These are phyloP conservation scores for Schizothecium vesticola DNA, from an alignment of 495 filamentous ascomycete species.

Conservation along the genomic window DNA sequence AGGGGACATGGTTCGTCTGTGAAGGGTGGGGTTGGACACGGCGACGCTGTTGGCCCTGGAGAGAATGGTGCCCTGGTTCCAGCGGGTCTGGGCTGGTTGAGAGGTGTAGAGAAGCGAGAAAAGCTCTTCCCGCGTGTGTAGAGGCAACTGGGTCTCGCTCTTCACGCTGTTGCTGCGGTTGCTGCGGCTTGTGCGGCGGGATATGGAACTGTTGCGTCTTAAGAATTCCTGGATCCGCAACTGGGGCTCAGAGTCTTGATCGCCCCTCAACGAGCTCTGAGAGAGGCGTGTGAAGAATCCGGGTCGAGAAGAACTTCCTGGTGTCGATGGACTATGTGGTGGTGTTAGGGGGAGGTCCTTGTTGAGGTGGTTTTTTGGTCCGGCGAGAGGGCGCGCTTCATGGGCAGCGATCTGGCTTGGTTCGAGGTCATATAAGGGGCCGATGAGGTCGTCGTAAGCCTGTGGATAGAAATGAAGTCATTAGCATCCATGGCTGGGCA, in stretches of 20 bases:
- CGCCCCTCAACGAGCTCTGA: neutral
- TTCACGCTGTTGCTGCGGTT: constrained; percentile 17
- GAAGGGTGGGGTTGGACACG: constrained; percentile 16
- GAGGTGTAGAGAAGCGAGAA: constrained; percentile 21
- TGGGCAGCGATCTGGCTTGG: constrained; percentile 28
- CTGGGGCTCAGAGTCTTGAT: constrained; percentile 12
- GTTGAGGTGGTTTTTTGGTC: neutral
- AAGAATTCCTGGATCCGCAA: constrained; percentile 8
- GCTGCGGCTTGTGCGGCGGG: constrained; percentile 18
- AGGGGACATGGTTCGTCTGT: neutral
- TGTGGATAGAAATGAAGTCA: constrained; percentile 19
- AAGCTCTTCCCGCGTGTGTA: constrained; percentile 12
- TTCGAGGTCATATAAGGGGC: constrained; percentile 40
- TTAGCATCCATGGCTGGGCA: neutral
- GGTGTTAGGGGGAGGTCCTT: constrained; percentile 25
- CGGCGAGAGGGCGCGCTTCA: neutral
- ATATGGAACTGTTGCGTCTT: neutral
- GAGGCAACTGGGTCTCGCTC: constrained; percentile 1
- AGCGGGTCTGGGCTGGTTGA: constrained; percentile 19
- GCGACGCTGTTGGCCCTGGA: constrained; percentile 24
- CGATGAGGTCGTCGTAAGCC: constrained; percentile 53
- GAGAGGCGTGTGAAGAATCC: constrained; percentile 7
- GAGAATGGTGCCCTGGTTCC: constrained; percentile 28
- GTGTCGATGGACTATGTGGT: constrained; percentile 28
- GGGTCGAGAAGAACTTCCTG: constrained; percentile 16